Base-by-base conservation (phyloP, 352 stramenopile species). In the Phytophthora vignae region DNA sequence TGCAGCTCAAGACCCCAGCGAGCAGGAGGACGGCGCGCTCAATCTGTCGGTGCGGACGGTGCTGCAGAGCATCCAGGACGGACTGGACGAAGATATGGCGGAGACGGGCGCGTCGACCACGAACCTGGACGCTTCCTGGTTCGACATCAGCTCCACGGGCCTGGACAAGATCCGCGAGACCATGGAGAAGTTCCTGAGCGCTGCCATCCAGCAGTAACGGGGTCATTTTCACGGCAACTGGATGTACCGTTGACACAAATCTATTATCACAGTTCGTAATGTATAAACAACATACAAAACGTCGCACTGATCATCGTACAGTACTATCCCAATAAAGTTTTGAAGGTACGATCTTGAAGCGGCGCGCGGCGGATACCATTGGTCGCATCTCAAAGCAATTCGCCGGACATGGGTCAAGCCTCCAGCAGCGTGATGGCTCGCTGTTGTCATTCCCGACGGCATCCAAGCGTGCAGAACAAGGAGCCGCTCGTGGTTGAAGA, bases 401-500 rank as follows among this genome's bases (percentile, higher is more conserved):
- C 8, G 14, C n/a, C 56, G 36, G 9, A 25, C 40, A 79, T 79
- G 72, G 72, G 72, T 8, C 72, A 76, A 50, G 33, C 42, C 33
- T 79, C 59, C 62, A 73, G 67, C 52, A 70, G 42, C 14, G 2
- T 67, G 1, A 38, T 73, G 46, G 53, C 38, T 21, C 62, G 67
- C 5, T 76, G 72, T 33, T 79, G 61, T 17, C 50, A 49, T 49
- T 56, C 55, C 44, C 72, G 72, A 58, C 67, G 59, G 48, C 59
- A 67, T 58, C 40, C 46, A 44, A 64, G 31, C 40, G 10, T 63
- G 10, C 53, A 68, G 40, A 60, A 29, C 38, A 76, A 84, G 65
- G 81, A 90, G 53, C 83, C 83, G n/a, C 84, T 91, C 21, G 85
- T 92, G 44, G 85, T 92, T 31, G 83, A 94, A 83, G 87, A 94